Conservation (phyloP, 1,284 basidiomycete genomes). For the Ganoderma lucidum region DNA sequence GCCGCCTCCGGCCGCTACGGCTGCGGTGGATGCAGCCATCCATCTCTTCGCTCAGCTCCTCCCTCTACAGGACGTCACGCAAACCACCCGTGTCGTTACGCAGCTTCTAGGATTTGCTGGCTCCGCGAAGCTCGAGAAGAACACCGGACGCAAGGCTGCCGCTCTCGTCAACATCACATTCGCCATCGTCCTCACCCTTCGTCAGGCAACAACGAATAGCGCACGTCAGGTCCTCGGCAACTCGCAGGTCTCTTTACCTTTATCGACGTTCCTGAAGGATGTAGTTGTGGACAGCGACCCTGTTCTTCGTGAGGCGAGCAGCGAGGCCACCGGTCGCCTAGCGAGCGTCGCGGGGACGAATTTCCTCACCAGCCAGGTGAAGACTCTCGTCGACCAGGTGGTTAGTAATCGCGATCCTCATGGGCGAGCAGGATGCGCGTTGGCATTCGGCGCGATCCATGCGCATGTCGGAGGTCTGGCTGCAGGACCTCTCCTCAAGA, state of each 20-base stretch:
- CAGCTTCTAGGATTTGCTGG: constrained; percentile 76
- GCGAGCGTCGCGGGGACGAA: constrained; percentile 86
- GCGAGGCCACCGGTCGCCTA: constrained; percentile 91
- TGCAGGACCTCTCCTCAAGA: constrained; percentile 94
- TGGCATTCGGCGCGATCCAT: constrained; percentile 96
- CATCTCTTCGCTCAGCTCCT: constrained; percentile 86
- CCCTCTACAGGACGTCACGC: constrained; percentile 78
- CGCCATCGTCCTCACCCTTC: constrained; percentile 82
- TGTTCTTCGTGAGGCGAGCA: constrained; percentile 81
- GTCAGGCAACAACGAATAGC: constrained; percentile 60
- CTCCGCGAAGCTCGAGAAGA: constrained; percentile 88
- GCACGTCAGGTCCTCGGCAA: constrained; percentile 73
- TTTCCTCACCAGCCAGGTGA: constrained; percentile 90
- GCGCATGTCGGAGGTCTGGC: constrained; percentile 92
- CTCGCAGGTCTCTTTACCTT: constrained; percentile 69
- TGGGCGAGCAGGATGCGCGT: constrained; percentile 92
- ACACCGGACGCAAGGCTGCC: constrained; percentile 89
- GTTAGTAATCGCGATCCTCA: constrained; percentile 96
- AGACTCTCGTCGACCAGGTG: constrained; percentile 94
- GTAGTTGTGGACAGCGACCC: constrained; percentile 85
- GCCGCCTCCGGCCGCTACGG: constrained; percentile 81
- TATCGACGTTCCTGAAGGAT: constrained; percentile 86
- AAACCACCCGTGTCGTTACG: constrained; percentile 73
- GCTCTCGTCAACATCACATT: constrained; percentile 85
- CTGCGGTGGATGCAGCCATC: constrained; percentile 90